Conservation (phyloP, 805 yeast genomes). For the Saccharomycopsis schoenii region DNA sequence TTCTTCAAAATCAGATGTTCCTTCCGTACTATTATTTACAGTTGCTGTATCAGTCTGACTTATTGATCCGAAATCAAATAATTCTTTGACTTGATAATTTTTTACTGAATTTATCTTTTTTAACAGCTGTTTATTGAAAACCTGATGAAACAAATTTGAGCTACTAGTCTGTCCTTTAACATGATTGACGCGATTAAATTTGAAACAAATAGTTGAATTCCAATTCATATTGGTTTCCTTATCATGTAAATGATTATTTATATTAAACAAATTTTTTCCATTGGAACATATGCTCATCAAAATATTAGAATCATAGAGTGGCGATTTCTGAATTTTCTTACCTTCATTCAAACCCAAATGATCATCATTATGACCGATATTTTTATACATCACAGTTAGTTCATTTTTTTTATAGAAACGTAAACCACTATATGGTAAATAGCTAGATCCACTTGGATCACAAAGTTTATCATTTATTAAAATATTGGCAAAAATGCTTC, state of each 20-base stretch:
- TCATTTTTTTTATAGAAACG: constrained; percentile 11
- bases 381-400: neutral
- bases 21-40: neutral
- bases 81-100: neutral
- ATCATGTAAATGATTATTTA: neutral
- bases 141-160: neutral
- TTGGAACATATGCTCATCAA: constrained; percentile 6
- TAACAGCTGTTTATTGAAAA: neutral
- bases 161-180: neutral
- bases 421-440: constrained; percentile 13
- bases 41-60: neutral
- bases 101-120: neutral
- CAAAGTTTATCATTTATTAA: constrained; percentile 14
- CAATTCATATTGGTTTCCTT: constrained; percentile 10
- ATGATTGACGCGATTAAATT: neutral
- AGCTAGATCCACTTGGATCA: constrained; percentile 9
- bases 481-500: neutral
- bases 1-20: neutral
- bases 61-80: neutral
- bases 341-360: neutral
- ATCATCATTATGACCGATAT: neutral
- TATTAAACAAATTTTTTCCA: constrained; percentile 5
- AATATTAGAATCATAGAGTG: neutral
- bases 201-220: constrained; percentile 14
- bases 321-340: neutral